Evolutionary conservation across 805 yeast species (phyloP).

Genomic region (Candida ulmi): DNA sequence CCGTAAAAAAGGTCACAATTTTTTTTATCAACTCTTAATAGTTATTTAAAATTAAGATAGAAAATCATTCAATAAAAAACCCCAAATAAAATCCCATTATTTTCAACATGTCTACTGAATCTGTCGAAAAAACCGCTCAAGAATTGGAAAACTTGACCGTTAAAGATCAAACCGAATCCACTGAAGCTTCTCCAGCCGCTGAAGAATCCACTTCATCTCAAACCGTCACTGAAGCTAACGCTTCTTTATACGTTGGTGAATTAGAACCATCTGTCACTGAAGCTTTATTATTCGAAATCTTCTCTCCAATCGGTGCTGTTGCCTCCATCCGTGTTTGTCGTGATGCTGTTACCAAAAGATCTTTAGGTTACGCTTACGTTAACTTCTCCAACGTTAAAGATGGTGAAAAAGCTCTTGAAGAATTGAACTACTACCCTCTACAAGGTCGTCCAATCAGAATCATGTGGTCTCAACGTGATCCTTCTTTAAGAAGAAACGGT

Average conservation of each 20-base stretch:
- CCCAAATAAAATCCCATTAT: constrained; percentile 3
- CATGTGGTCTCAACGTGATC: constrained; percentile 99
- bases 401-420: constrained; percentile 91
- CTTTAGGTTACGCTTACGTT: constrained; percentile 97
- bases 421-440: constrained; percentile 88
- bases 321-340: constrained; percentile 98
- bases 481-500: constrained; percentile 89
- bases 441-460: constrained; percentile 97
- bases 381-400: constrained; percentile 87
- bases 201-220: constrained; percentile 29
- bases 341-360: constrained; percentile 94
- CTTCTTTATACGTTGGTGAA: constrained; percentile 96
- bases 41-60: constrained; percentile 7
- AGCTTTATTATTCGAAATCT: constrained; percentile 89
- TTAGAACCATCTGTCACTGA: constrained; percentile 89
- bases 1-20: neutral
- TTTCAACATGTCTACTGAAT: constrained; percentile 32
- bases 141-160: constrained; percentile 43
- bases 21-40: constrained; percentile 3
- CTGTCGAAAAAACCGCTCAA: constrained; percentile 38
- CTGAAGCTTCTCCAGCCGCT: constrained; percentile 16
- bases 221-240: constrained; percentile 52
- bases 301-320: constrained; percentile 92
- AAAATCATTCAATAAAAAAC: constrained; percentile 20
- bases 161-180: constrained; percentile 23